Conservation (phyloP, 371 early-diverging fungal genomes). For the Rhizopus stolonifer region DNA sequence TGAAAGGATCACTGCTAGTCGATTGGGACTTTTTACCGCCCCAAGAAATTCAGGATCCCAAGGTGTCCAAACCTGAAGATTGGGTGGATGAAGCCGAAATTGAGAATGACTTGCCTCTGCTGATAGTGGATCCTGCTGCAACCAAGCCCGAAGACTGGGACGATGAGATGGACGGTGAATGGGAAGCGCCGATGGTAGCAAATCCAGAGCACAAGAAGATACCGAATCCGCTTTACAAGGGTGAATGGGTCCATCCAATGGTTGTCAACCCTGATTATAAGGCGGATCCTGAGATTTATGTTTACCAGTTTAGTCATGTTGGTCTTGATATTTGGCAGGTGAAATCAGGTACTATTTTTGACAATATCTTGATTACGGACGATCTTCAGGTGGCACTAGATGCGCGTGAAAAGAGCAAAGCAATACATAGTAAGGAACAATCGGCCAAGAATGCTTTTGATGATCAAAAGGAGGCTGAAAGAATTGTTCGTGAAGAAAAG, state of each 20-base stretch:
- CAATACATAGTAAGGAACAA: conserved; percentile 41
- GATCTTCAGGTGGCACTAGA: conserved; percentile 70
- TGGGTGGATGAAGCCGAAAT: conserved; percentile 93
- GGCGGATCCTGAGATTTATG: conserved; percentile 81
- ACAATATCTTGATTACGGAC: conserved; percentile 85
- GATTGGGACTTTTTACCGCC: conserved; percentile 90
- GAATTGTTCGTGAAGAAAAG: conserved; percentile 19
- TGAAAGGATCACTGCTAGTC: conserved; percentile 73
- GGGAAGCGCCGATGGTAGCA: conserved; percentile 83
- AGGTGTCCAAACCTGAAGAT: conserved; percentile 89
- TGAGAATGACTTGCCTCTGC: conserved; percentile 76
- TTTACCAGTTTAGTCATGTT: conserved; percentile 77
- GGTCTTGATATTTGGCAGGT: conserved; percentile 98
- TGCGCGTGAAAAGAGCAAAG: conserved; percentile 62
- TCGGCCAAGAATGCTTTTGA: conserved; percentile 27
- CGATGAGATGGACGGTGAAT: conserved; percentile 83
- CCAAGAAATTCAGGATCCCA: conserved; percentile 90
- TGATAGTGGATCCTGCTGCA: conserved; percentile 83
- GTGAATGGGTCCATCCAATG: conserved; percentile 86
- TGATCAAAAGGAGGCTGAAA: conserved; percentile 34
- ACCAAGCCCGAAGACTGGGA: conserved; percentile 94
- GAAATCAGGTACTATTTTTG: conserved; percentile 89
- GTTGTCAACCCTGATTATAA: conserved; percentile 92
- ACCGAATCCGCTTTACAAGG: conserved; percentile 95
- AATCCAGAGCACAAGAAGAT: conserved; percentile 92